phyloP scores from a whole-genome alignment of 768 basidiomycete species.

The Lyophyllum decastes region DNA sequence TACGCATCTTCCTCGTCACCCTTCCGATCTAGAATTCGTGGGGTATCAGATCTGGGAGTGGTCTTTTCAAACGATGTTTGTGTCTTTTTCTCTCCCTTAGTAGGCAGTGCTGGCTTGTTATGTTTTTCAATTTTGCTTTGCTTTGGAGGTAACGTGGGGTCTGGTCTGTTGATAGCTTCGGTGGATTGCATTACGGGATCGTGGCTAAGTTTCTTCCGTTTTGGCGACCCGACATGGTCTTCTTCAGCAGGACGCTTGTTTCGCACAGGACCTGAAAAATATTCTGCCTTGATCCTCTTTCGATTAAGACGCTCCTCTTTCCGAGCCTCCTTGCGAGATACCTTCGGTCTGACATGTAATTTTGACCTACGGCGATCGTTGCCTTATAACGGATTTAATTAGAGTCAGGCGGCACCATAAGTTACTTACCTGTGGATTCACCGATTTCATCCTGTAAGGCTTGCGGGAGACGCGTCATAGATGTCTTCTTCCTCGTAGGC shows the following conservation, averaged over 20 bases:
- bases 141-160: not conserved
- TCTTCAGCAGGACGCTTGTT: constrained; percentile 42
- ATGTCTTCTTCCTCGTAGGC: constrained; percentile 32
- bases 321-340: constrained; percentile 61
- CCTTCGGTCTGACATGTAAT: constrained; percentile 19
- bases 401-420: not conserved
- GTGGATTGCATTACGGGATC: constrained; percentile 2
- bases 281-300: constrained; percentile 65
- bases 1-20: constrained; percentile 81
- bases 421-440: constrained; percentile 17
- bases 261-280: constrained; percentile 37
- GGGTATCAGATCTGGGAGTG: constrained; percentile 12
- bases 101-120: constrained; percentile 9
- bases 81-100: constrained; percentile 13
- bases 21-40: constrained; percentile 23
- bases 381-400: constrained; percentile 10
- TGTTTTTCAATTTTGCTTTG: not conserved
- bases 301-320: constrained; percentile 60
- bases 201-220: constrained; percentile 49
- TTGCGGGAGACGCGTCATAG: constrained; percentile 40
- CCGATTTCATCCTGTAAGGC: constrained; percentile 31
- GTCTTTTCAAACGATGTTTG: constrained; percentile 38
- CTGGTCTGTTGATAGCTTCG: not conserved
- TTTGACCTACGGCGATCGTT: constrained; percentile 20
- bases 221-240: constrained; percentile 47